phyloP scores from a whole-genome alignment of 2,329 filamentous ascomycete species.

The Xylaria arbuscula region DNA sequence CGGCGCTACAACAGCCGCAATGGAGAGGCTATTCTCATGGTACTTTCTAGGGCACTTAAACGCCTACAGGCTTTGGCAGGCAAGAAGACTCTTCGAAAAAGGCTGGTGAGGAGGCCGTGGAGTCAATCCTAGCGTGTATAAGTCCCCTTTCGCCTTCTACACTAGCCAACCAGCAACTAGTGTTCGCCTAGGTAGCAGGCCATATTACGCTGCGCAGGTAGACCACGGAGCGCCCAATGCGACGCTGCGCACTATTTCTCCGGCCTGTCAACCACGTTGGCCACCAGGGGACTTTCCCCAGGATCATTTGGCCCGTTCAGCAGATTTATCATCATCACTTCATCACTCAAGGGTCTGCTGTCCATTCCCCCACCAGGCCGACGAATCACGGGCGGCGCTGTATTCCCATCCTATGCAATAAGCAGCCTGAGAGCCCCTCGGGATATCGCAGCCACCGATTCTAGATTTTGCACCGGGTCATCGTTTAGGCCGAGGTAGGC shows the following conservation, averaged over 20 bases:
- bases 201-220: slow-evolving; percentile 24
- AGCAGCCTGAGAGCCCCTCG: slow-evolving; percentile 10
- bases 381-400: slow-evolving; percentile 23
- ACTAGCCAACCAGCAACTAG: slow-evolving; percentile 23
- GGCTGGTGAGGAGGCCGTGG: slow-evolving; percentile 29
- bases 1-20: slow-evolving; percentile 2
- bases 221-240: slow-evolving; percentile 35
- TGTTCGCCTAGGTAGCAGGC: slow-evolving; percentile 7
- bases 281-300: slow-evolving; percentile 36
- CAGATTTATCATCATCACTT: slow-evolving; percentile 48
- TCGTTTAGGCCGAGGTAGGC: slow-evolving; percentile 26
- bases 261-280: slow-evolving; percentile 43
- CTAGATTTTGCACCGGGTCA: slow-evolving; percentile 34
- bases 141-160: not conserved
- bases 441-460: slow-evolving; percentile 17
- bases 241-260: slow-evolving; percentile 36
- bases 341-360: slow-evolving; percentile 35
- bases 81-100: slow-evolving; percentile 2
- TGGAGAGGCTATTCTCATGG: not conserved
- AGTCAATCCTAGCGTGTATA: slow-evolving; percentile 7
- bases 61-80: not conserved
- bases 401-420: slow-evolving; percentile 33
- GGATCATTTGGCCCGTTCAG: slow-evolving; percentile 26
- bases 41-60: slow-evolving; percentile 6
- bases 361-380: slow-evolving; percentile 17